phyloP scores from a whole-genome alignment of 371 early-diverging fungal species.

The Lichtheimia hyalospora region DNA sequence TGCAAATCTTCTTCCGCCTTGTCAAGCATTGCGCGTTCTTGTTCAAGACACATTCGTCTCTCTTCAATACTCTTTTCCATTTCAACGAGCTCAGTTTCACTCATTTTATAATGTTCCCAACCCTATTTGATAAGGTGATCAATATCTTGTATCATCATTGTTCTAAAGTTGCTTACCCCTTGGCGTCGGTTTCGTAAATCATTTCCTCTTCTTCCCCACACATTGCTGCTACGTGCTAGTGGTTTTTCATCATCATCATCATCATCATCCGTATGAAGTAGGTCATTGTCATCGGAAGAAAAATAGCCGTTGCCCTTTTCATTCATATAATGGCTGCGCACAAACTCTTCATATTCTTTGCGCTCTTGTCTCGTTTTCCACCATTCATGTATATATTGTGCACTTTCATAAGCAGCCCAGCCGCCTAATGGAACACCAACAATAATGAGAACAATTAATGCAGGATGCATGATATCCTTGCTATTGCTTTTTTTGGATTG shows the following conservation, averaged over 20 bases:
- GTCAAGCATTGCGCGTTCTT: slow-evolving; percentile 24
- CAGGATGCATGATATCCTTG: slow-evolving; percentile 26
- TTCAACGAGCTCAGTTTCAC: slow-evolving; percentile 23
- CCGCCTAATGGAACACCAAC: slow-evolving; percentile 16
- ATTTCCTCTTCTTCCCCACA: background rate
- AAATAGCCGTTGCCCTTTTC: slow-evolving; percentile 20
- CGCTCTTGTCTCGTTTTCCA: slow-evolving; percentile 25
- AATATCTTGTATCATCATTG: too few species aligned
- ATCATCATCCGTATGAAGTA: slow-evolving; percentile 11
- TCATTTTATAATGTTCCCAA: background rate
- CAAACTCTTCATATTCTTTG: slow-evolving; percentile 31
- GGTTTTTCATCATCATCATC: slow-evolving; percentile 22
- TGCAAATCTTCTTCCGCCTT: slow-evolving; percentile 21
- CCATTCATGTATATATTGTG: slow-evolving; percentile 24
- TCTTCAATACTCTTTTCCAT: slow-evolving; percentile 22
- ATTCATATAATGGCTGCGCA: slow-evolving; percentile 11
- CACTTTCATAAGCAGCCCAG: slow-evolving; percentile 31
- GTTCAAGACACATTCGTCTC: slow-evolving; percentile 17
- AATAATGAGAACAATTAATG: slow-evolving; percentile 17
- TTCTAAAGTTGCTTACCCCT: background rate
- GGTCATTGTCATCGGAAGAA: background rate
- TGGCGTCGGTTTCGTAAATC: slow-evolving; percentile 7
- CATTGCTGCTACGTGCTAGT: slow-evolving; percentile 7
- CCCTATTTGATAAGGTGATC: background rate
- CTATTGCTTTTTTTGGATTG: background rate